These are phyloP conservation scores for Naegleria fowleri DNA, from an alignment of 208 protist species.

Conservation along the genomic window DNA sequence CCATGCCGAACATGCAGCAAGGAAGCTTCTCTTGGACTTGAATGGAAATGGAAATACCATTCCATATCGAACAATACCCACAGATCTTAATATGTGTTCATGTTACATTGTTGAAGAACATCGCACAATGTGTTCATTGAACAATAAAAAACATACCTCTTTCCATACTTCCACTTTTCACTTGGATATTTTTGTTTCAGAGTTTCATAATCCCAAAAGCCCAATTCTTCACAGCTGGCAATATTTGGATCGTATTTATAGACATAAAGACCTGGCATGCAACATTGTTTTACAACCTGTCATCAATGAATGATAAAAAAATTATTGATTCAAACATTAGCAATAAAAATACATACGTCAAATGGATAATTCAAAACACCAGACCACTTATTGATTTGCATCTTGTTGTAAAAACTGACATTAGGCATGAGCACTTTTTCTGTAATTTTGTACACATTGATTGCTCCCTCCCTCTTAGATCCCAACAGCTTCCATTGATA, in stretches of 20 bases:
- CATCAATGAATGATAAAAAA: too few relatives aligned
- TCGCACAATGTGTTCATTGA: too few relatives aligned
- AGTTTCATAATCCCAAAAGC: not conserved
- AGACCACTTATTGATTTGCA: constrained; percentile 5
- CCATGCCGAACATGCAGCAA: not conserved
- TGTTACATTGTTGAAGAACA: too few relatives aligned
- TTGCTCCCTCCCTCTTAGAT: not conserved
- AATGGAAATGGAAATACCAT: not conserved
- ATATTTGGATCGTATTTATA: constrained; percentile 4
- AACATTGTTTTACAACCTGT: not conserved
- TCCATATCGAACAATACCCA: not conserved
- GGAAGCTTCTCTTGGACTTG: not conserved
- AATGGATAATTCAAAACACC: not conserved
- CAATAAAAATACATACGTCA: not conserved
- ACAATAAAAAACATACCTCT: not conserved
- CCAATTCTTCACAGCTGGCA: not conserved
- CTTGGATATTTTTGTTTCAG: not conserved
- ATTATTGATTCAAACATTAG: too few relatives aligned
- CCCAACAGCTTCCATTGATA: not conserved
- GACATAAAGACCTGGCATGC: not conserved
- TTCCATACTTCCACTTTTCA: not conserved
- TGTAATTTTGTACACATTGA: not conserved
- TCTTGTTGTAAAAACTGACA: not conserved
- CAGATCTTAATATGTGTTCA: not conserved
- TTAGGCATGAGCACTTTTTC: not conserved